Evolutionary conservation across 2,329 filamentous ascomycete species (phyloP).

Genomic region (Diaporthe aspalathi): DNA sequence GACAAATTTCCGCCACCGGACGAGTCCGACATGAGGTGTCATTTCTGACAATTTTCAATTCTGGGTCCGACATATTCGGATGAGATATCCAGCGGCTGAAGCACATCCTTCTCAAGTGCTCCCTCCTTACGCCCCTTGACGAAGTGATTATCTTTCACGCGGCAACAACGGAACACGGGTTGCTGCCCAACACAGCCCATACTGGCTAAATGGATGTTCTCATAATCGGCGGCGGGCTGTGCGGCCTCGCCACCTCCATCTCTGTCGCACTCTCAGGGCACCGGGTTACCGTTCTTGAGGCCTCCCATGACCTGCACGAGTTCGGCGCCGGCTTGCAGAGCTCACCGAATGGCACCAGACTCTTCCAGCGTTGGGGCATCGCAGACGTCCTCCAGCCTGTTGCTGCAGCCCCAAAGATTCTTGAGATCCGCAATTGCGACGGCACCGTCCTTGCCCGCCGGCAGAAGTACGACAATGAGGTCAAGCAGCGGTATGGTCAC

Average conservation of each 20-base stretch:
- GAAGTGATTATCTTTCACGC: background rate
- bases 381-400: background rate
- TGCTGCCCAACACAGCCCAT: background rate
- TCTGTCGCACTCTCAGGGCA: background rate
- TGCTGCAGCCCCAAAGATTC: background rate
- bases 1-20: no score
- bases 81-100: background rate
- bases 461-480: background rate
- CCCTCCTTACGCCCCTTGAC: background rate
- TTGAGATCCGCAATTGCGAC: background rate
- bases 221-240: background rate
- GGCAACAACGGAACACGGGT: background rate
- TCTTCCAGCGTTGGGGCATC: background rate
- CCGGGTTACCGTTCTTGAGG: background rate
- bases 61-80: no score
- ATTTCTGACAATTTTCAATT: no score
- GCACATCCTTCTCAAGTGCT: background rate
- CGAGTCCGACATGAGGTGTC: no score
- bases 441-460: background rate
- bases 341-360: background rate
- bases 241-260: background rate
- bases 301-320: background rate
- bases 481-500: background rate
- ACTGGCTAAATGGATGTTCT: conserved; percentile 67
- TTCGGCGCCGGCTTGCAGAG: background rate